Conservation (phyloP, 495 filamentous ascomycete species). For the Penicillium coprophilum region DNA sequence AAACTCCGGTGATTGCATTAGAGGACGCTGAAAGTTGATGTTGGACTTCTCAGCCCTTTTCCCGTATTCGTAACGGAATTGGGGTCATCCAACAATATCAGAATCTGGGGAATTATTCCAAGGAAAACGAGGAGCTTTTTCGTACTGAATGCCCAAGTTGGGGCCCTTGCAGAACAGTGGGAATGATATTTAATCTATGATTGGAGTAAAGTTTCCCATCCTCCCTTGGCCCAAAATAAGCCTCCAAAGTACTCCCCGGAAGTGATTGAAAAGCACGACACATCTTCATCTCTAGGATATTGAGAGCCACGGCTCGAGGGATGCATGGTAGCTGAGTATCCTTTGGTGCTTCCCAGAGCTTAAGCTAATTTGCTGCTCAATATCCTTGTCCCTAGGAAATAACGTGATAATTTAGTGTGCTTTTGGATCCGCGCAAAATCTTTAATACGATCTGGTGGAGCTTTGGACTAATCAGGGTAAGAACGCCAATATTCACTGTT, state of each 20-base stretch:
- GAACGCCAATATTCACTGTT: too few relatives aligned
- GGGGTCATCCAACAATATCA: not conserved
- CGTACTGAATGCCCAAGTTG: not conserved
- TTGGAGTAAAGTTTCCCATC: too few relatives aligned
- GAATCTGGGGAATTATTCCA: not conserved
- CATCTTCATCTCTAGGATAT: not conserved
- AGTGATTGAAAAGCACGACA: not conserved
- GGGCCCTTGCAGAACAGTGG: too few relatives aligned
- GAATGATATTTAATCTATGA: too few relatives aligned
- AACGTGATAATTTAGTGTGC: too few relatives aligned
- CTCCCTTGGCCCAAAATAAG: too few relatives aligned
- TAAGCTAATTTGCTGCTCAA: too few relatives aligned
- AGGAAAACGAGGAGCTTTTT: not conserved
- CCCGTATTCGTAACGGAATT: not conserved
- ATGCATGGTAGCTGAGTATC: not conserved
- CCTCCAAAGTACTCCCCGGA: not conserved
- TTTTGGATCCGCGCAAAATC: too few relatives aligned
- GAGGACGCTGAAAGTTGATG: not conserved
- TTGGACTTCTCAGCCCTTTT: not conserved
- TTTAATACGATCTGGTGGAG: too few relatives aligned
- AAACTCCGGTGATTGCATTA: not conserved
- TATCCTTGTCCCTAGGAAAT: too few relatives aligned
- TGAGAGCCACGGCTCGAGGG: not conserved
- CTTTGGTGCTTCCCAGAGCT: not conserved
- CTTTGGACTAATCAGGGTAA: too few relatives aligned